Evolutionary conservation across 805 yeast genomes (phyloP).

Genomic region (Candida parachauliodes): DNA sequence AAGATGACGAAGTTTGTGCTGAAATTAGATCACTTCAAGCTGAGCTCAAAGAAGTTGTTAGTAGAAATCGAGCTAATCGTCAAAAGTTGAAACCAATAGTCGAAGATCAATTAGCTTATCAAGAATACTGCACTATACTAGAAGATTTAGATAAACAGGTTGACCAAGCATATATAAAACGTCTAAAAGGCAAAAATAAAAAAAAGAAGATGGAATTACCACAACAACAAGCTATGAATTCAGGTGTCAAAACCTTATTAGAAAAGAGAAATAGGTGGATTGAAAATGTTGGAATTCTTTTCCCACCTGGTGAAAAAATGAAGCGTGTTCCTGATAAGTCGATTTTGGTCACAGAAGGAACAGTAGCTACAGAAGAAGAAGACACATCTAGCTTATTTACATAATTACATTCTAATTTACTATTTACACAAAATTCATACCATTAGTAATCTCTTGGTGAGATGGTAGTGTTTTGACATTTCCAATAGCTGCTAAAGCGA

Average conservation of each 20-base stretch:
- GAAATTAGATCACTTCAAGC: slow-evolving; percentile 75
- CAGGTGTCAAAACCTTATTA: slow-evolving; percentile 71
- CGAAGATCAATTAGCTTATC: slow-evolving; percentile 90
- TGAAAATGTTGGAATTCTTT: slow-evolving; percentile 81
- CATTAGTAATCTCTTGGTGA: slow-evolving; percentile 50
- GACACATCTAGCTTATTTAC: slow-evolving; percentile 14
- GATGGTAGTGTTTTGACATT: slow-evolving; percentile 70
- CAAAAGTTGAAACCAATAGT: slow-evolving; percentile 63
- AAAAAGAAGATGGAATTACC: slow-evolving; percentile 40
- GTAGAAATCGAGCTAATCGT: slow-evolving; percentile 65
- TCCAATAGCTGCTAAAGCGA: slow-evolving; percentile 91
- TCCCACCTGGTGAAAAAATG: slow-evolving; percentile 65
- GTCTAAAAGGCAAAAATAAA: slow-evolving; percentile 71
- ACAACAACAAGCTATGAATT: slow-evolving; percentile 69
- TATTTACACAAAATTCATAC: slow-evolving; percentile 19
- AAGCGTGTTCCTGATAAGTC: slow-evolving; percentile 66
- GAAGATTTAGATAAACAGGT: slow-evolving; percentile 96
- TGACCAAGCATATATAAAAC: slow-evolving; percentile 85
- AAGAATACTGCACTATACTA: slow-evolving; percentile 82
- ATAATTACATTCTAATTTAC: too few relatives aligned
- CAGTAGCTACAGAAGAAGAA: slow-evolving; percentile 30
- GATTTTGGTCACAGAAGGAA: slow-evolving; percentile 45
- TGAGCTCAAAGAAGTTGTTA: slow-evolving; percentile 58
- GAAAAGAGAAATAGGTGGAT: slow-evolving; percentile 92
- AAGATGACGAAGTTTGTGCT: slow-evolving; percentile 90